phyloP scores from a whole-genome alignment of 805 yeast genomes.

The Ogataea ramenticola region DNA sequence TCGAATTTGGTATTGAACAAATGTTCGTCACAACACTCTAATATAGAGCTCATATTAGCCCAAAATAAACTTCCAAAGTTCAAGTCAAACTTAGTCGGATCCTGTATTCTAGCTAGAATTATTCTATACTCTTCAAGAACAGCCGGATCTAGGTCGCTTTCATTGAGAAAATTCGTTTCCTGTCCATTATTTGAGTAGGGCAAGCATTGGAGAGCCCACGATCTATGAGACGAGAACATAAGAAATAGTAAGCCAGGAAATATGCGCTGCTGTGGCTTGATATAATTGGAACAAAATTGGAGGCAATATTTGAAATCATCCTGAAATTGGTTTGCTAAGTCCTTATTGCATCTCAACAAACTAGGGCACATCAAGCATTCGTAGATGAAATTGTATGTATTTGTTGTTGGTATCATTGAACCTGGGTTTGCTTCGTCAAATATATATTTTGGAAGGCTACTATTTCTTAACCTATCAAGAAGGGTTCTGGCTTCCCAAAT shows the following conservation, averaged over 20 bases:
- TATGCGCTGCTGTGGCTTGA: constrained; percentile 8
- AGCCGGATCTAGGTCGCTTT: constrained; percentile 25
- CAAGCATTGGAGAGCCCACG: constrained; percentile 25
- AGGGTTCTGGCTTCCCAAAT: constrained; percentile 18
- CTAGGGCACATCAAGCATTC: constrained; percentile 50
- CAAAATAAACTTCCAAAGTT: constrained; percentile 39
- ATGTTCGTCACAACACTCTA: constrained; percentile 28
- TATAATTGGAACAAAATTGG: constrained; percentile 7
- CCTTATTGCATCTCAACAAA: constrained; percentile 32
- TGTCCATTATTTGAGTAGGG: constrained; percentile 6
- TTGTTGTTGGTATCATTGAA: neutral
- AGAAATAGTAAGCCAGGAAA: constrained; percentile 49
- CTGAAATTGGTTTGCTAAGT: constrained; percentile 30
- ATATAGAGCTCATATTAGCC: constrained; percentile 30
- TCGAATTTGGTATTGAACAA: constrained; percentile 24
- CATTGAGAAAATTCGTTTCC: neutral
- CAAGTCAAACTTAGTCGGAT: constrained; percentile 40
- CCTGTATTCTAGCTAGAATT: constrained; percentile 47
- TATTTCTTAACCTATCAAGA: neutral
- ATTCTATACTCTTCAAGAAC: constrained; percentile 48
- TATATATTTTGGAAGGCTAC: neutral
- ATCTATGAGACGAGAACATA: constrained; percentile 43
- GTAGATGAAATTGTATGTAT: constrained; percentile 9
- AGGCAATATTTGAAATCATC: constrained; percentile 20
- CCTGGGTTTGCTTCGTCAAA: neutral